phyloP scores from a whole-genome alignment of 208 protist genomes.

The Wallacemonas sp. region DNA sequence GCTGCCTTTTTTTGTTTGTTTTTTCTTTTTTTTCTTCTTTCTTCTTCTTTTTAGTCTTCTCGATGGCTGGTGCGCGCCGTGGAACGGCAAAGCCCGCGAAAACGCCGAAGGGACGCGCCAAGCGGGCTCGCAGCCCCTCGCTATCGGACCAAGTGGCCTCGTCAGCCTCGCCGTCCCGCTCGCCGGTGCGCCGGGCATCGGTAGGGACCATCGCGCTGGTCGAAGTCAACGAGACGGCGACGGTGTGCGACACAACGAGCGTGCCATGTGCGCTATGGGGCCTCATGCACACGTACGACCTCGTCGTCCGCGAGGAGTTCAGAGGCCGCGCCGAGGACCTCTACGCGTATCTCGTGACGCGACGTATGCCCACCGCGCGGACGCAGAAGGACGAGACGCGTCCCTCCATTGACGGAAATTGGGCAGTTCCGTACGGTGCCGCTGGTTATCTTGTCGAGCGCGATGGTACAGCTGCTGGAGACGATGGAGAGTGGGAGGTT shows the following conservation, averaged over 20 bases:
- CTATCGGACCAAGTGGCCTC: too few relatives aligned
- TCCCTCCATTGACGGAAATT: neutral
- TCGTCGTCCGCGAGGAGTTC: neutral
- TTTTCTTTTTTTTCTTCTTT: conserved; percentile 3
- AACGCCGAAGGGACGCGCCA: too few relatives aligned
- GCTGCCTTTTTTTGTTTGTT: conserved; percentile 16
- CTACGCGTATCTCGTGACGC: conserved; percentile 9
- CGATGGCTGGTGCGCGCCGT: too few relatives aligned
- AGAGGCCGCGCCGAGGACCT: neutral
- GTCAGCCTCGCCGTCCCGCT: too few relatives aligned
- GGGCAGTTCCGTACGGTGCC: neutral
- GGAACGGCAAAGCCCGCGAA: too few relatives aligned
- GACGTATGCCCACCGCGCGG: neutral
- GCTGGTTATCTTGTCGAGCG: neutral
- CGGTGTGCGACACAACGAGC: too few relatives aligned
- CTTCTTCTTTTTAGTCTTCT: conserved; percentile 4
- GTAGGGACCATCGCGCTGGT: too few relatives aligned
- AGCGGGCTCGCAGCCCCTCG: too few relatives aligned
- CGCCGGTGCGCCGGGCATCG: too few relatives aligned
- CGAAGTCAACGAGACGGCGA: too few relatives aligned
- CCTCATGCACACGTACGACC: neutral
- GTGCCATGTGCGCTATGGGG: neutral
- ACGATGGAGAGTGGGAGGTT: conserved; percentile 16
- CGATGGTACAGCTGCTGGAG: too few relatives aligned
- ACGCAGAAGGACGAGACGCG: neutral